Conservation (phyloP, 129 eudicot species). For the Helichrysum umbraculigerum region DNA sequence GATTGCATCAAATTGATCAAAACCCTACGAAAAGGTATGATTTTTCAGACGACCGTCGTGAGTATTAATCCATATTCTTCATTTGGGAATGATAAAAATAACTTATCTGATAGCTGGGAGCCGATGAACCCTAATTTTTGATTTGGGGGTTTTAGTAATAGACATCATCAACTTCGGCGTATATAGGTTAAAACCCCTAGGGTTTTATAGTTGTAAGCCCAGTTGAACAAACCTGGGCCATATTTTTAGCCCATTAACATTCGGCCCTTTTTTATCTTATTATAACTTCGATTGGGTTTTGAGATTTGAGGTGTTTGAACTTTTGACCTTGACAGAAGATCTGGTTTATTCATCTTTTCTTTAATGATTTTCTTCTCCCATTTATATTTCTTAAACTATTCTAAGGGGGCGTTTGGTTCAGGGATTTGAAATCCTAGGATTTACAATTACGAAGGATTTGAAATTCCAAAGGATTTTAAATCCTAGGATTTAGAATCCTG, state of each 20-base stretch:
- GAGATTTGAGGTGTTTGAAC: too few relatives aligned
- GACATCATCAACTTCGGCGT: not conserved
- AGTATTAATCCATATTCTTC: conserved; percentile 49
- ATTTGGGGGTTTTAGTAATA: not conserved
- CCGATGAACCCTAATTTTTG: not conserved
- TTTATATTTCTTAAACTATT: too few relatives aligned
- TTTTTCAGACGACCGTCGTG: conserved; percentile 80
- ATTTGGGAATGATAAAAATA: conserved; percentile 19
- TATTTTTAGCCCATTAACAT: not conserved
- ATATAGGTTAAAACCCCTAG: conserved; percentile 14
- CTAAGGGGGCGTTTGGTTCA: too few relatives aligned
- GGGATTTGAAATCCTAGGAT: too few relatives aligned
- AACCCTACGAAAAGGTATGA: conserved; percentile 33
- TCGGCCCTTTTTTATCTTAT: too few relatives aligned
- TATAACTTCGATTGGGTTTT: too few relatives aligned
- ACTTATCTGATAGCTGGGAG: not conserved
- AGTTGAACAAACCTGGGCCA: not conserved
- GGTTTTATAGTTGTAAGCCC: conserved; percentile 14
- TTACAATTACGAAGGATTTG: too few relatives aligned
- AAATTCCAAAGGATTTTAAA: too few relatives aligned
- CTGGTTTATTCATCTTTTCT: too few relatives aligned
- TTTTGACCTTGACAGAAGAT: too few relatives aligned
- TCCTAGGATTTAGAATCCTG: too few relatives aligned
- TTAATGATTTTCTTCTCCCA: too few relatives aligned
- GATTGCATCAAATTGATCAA: conserved; percentile 40